Conservation (phyloP, 352 stramenopile species). For the Pythium insidiosum region DNA sequence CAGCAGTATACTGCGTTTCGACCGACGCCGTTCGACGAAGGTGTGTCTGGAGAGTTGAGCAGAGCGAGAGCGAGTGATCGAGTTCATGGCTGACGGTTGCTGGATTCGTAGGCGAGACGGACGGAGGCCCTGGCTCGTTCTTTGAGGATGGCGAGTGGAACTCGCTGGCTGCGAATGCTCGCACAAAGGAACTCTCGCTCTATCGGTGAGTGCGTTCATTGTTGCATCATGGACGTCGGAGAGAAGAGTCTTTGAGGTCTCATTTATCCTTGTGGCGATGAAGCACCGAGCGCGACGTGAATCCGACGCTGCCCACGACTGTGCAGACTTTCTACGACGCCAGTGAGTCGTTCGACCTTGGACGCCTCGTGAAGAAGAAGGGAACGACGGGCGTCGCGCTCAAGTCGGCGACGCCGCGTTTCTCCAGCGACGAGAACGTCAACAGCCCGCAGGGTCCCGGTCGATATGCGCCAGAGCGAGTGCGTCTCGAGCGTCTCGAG, state of each 20-base stretch:
- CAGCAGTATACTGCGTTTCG: constrained; percentile 42
- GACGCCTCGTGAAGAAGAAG: constrained; percentile 15
- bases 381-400: constrained; percentile 29
- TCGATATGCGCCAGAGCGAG: constrained; percentile 34
- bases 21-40: constrained; percentile 27
- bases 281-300: constrained; percentile 41
- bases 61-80: not conserved
- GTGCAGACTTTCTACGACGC: constrained; percentile 40
- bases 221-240: not conserved
- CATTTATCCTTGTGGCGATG: not conserved
- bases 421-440: constrained; percentile 8
- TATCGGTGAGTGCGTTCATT: constrained; percentile 15
- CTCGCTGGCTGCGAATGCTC: constrained; percentile 20
- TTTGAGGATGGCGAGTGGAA: constrained; percentile 43
- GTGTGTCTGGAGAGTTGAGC: constrained; percentile 10
- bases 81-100: not conserved
- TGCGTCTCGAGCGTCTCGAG: too few species aligned
- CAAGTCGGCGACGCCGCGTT: constrained; percentile 40
- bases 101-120: constrained; percentile 10
- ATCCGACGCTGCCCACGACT: constrained; percentile 25
- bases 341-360: constrained; percentile 27
- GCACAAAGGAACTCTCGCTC: constrained; percentile 15
- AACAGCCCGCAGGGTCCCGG: constrained; percentile 19
- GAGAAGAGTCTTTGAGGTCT: not conserved
- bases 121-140: constrained; percentile 25